Evolutionary conservation across 2,329 filamentous ascomycete species (phyloP), one percentile per base, ranked within the genome.

Genomic region (Acarospora socialis): DNA sequence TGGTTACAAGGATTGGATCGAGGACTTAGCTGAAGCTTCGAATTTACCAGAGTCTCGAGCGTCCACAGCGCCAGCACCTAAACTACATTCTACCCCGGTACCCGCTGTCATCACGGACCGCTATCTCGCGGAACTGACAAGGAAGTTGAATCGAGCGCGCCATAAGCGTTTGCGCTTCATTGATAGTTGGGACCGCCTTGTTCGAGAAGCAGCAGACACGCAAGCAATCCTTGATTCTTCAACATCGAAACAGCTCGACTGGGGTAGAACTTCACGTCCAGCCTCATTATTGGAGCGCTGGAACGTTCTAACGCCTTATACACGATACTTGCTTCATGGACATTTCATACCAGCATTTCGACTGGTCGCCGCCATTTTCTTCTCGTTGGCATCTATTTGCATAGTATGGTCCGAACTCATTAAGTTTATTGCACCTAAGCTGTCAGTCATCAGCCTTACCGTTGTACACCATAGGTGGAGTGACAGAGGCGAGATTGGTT

Each of bases 351-450:
- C 90, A 0, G 70, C 68, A 31, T 42, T 74, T 0, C 73, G 76
- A 30, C 62, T 84, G 27, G 50, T 62, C 5, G 53, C 80, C 4
- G 83, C 81, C n/a, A 57, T 60, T 2, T 47, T 90, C 35, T 66
- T 92, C 14, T 68, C 77, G 0, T 50, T 79, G 1, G 84, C 83
- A 2, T 95, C 90, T 0, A 64, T 73, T 30, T 81, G 76, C 44
- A 79, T 98, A 38, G 68, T 95, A 31, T 95, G 86, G 84, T 93
- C 86, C 1, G 90, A 98, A 61, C 59, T 93, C 34, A 73, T 93
- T 55, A 92, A 90, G 52, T 73, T 75, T n/a, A 68, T 82, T 30
- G 72, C 80, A 14, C 79, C 81, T 1, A 70, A 74, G 19, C 63
- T 92, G 8, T 93, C 84, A 1, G 65, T 77, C 23, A 70, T 81